Conservation (phyloP, 2,329 filamentous ascomycete genomes). For the Hymenoscyphus albidus region DNA sequence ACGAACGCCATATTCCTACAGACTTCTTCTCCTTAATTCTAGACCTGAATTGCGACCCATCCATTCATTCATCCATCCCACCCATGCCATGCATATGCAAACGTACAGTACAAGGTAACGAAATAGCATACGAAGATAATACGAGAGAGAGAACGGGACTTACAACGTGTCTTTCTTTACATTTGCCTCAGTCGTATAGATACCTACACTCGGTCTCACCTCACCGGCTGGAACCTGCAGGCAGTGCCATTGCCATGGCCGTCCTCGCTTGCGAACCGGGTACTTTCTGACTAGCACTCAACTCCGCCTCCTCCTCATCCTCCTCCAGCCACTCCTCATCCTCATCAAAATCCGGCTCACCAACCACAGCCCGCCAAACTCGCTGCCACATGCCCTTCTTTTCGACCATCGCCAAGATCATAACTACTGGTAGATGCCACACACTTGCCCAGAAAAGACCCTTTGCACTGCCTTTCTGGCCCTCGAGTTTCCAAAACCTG, state of each 20-base stretch:
- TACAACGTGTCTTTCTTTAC: background rate
- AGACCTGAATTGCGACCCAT: too few species aligned
- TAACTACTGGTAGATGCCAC: slow-evolving; percentile 86
- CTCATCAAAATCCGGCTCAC: slow-evolving; percentile 53
- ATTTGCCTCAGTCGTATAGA: background rate
- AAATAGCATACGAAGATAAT: slow-evolving; percentile 1
- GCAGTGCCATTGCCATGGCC: slow-evolving; percentile 13
- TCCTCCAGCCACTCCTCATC: slow-evolving; percentile 56
- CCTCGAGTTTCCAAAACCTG: slow-evolving; percentile 74
- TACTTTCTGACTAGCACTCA: slow-evolving; percentile 11
- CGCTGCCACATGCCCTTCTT: slow-evolving; percentile 91
- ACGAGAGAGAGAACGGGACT: background rate
- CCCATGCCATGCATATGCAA: background rate
- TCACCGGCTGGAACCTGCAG: background rate
- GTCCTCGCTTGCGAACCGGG: background rate
- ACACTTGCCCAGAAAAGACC: slow-evolving; percentile 96
- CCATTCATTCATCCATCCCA: too few species aligned
- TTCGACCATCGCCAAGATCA: slow-evolving; percentile 85
- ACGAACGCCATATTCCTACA: slow-evolving; percentile 8
- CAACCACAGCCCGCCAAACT: slow-evolving; percentile 67
- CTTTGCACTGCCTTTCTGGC: slow-evolving; percentile 74
- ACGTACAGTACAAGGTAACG: background rate
- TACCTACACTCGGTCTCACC: background rate
- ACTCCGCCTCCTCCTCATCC: slow-evolving; percentile 40
- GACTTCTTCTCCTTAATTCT: background rate